These are phyloP conservation scores for Sporodiniella umbellata DNA, from an alignment of 371 early-diverging fungal genomes.

Conservation along the genomic window DNA sequence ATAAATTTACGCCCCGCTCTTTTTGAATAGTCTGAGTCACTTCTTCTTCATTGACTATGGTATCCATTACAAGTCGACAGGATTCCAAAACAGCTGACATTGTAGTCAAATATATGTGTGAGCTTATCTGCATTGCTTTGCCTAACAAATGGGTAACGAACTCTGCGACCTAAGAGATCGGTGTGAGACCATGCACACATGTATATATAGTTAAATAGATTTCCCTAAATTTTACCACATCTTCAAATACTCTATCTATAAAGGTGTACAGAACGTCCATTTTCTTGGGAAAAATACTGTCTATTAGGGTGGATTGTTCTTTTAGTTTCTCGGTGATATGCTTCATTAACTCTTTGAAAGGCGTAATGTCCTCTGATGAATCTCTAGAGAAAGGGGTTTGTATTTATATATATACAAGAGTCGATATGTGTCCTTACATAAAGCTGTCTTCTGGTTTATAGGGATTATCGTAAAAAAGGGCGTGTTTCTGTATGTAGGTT, in stretches of 20 bases:
- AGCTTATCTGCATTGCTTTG: slow-evolving; percentile 29
- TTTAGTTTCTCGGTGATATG: slow-evolving; percentile 50
- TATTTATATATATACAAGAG: not conserved
- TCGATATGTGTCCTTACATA: slow-evolving; percentile 25
- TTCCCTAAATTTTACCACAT: slow-evolving; percentile 54
- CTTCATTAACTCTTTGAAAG: slow-evolving; percentile 42
- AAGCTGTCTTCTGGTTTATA: slow-evolving; percentile 60
- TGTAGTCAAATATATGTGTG: slow-evolving; percentile 33
- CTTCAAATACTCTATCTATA: slow-evolving; percentile 64
- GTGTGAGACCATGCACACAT: not conserved
- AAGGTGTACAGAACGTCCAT: slow-evolving; percentile 58
- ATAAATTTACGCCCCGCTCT: slow-evolving; percentile 45
- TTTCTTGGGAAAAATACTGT: slow-evolving; percentile 67
- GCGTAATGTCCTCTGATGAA: slow-evolving; percentile 28
- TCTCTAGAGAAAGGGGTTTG: no score
- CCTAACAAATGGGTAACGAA: slow-evolving; percentile 39
- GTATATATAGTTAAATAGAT: not conserved
- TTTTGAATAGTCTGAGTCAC: slow-evolving; percentile 26
- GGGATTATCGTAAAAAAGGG: slow-evolving; percentile 81
- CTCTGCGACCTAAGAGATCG: slow-evolving; percentile 36
- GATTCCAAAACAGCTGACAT: slow-evolving; percentile 27
- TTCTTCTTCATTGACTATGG: slow-evolving; percentile 38
- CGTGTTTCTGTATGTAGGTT: slow-evolving; percentile 81
- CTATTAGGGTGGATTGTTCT: slow-evolving; percentile 61
- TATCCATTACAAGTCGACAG: slow-evolving; percentile 37